Percentiles rank a stretch among this genome's conserved stretches.
Evolutionary conservation across 805 yeast species (phyloP).

Genomic region (Yamadazyma olivae): DNA sequence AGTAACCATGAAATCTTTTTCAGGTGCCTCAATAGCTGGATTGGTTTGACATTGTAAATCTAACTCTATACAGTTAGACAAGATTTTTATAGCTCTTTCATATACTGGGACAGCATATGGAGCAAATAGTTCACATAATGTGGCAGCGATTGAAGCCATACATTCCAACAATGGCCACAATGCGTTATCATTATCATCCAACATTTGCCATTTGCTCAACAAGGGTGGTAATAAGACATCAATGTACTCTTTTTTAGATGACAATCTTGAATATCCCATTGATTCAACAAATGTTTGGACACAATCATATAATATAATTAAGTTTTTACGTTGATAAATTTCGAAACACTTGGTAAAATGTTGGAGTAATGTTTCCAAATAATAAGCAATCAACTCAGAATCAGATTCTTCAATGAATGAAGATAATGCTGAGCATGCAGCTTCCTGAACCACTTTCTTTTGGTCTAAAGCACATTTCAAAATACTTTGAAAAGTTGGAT

Average conservation of each 20-base stretch:
- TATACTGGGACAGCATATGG: conserved; percentile 89
- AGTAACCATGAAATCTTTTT: conserved; percentile 86
- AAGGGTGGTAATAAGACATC: conserved; percentile 75
- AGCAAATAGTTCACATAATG: conserved; percentile 78
- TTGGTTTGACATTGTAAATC: conserved; percentile 63
- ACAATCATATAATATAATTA: conserved; percentile 83
- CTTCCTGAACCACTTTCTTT: conserved; percentile 92
- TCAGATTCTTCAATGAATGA: conserved; percentile 79
- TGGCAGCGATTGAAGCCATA: conserved; percentile 86
- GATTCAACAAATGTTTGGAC: conserved; percentile 86
- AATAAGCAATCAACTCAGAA: conserved; percentile 54
- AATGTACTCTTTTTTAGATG: conserved; percentile 55
- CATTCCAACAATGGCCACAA: conserved; percentile 93
- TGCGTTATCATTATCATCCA: conserved; percentile 77
- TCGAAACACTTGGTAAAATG: conserved; percentile 74
- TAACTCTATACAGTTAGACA: conserved; percentile 63
- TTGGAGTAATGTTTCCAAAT: conserved; percentile 62
- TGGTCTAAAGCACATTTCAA: conserved; percentile 73
- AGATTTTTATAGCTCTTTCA: conserved; percentile 68
- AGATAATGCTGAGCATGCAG: conserved; percentile 86
- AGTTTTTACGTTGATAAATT: conserved; percentile 76
- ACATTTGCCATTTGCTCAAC: conserved; percentile 71
- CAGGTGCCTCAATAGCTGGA: conserved; percentile 72
- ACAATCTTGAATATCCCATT: conserved; percentile 53
- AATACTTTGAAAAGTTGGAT: conserved; percentile 75